Evolutionary conservation across 495 filamentous ascomycete species (phyloP), one percentile per base, ranked within the genome.

Genomic region (Hypoxylon trugodes): DNA sequence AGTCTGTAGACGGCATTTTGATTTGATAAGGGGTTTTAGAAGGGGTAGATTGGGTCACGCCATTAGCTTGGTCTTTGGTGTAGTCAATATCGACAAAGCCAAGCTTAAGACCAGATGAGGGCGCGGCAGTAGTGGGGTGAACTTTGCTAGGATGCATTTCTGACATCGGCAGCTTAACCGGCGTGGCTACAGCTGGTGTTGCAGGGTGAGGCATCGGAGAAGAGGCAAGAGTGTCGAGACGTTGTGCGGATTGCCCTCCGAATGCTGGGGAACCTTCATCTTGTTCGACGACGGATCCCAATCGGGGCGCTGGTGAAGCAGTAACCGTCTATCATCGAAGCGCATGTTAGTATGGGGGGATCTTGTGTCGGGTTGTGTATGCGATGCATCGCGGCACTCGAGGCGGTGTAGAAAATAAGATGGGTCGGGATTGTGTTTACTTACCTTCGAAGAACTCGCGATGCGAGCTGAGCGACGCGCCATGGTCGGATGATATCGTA

Each of bases 111-210:
- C 84, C 88, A 0, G 87, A 87, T 40, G 89, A 89, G 3, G 83
- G 82, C 28, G 87, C 77, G n/a, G 82, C 84, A 58, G 88, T 92
- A 65, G 86, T 92, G 25, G 82, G 78, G 46, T 89, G 89, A 25
- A 81, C 84, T 70, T 88, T 88, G 81, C 85, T 89, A 33, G 90
- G 90, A 68, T 93, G 90, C 89, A 92, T 92, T 69, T 91, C 89
- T 28, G 86, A 82, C 49, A 78, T 79, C 38, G 87, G 74, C 3
- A 88, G 85, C 68, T 85, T 85, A 25, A 80, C 59, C 6, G 82
- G 74, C 8, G 77, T 78, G n/a, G 76, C 73, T 36, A 68, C 55
- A 22, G 72, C 67, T 13, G 78, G 76, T 0, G 77, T 80, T 43
- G 75, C 74, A 13, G 81, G 76, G n/a, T 57, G 70, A 10, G 66